Evolutionary conservation across 495 filamentous ascomycete genomes (phyloP), one percentile per base, ranked within the genome.

Genomic region (Aspergillus sclerotiicarbonarius): DNA sequence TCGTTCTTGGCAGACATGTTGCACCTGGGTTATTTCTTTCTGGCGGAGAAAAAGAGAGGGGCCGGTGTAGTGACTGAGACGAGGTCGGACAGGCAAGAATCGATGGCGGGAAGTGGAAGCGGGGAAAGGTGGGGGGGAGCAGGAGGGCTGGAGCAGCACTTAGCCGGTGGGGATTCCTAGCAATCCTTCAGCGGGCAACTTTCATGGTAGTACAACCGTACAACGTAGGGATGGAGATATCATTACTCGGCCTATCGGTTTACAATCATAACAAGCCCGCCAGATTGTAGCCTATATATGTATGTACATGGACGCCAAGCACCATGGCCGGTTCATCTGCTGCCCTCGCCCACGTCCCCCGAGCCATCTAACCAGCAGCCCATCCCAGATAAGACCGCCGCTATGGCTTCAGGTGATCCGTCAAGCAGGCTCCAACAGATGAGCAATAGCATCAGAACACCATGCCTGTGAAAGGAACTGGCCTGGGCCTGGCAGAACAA

Each of bases 1-100:
- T 98, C 92, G 55, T 81, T 76, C 72, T 87, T 87, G 53, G 74
- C 67, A 10, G 64, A 51, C 49, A 72, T 72, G 25, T 20, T 46
- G 75, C 60, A n/a, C n/a, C 21, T 21, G n/a, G 25, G 18, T 44
- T 46, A 44, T 2, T 37, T 45, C 0, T 16, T 15, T 29, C 13
- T 20, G 19, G 44, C 35, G 20, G 25, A 30, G 16, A 43, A 25
- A 18, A 47, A 54, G 8, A 35, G 37, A 18, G 29, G 52, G n/a
- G n/a, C n/a, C 55, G n/a, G 18, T 44, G 30, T 12, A 16, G 4
- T 10, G 44, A 32, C 13, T 20, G 12, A 35, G 6, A 46, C n/a
- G 16, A 16, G 6, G 21, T 43, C 29, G 31, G 30, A 49, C 20
- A 31, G 21, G 21, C 18, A 48, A 25, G n/a, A 47, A 25, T 4